Conservation (phyloP, 129 eudicot genomes). For the Saposhnikovia divaricata region DNA sequence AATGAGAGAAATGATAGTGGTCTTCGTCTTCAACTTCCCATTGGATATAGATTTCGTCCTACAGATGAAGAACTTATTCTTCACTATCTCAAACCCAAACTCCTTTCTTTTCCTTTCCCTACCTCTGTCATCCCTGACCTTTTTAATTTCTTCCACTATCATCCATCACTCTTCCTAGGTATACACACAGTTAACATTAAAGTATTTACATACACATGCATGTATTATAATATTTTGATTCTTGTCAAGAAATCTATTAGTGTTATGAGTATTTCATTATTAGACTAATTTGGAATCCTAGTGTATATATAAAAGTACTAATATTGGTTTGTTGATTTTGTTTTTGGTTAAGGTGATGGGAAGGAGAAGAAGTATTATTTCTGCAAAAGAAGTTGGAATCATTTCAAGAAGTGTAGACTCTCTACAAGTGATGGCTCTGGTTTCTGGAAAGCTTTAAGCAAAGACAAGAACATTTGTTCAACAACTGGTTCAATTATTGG, state of each 20-base stretch:
- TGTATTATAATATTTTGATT: too few relatives aligned
- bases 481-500: conserved; percentile 9
- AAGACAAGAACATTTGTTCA: conserved; percentile 12
- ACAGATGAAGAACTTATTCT: conserved; percentile 48
- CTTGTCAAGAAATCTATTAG: too few relatives aligned
- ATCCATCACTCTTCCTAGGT: conserved; percentile 30
- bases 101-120: conserved; percentile 28
- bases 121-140: conserved; percentile 34
- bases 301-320: neutral
- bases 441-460: conserved; percentile 17
- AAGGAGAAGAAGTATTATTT: conserved; percentile 26
- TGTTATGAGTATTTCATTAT: too few relatives aligned
- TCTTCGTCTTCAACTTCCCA: neutral
- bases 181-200: neutral
- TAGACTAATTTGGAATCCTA: too few relatives aligned
- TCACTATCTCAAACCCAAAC: conserved; percentile 35
- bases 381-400: conserved; percentile 16
- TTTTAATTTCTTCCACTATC: conserved; percentile 3
- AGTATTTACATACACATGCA: too few relatives aligned
- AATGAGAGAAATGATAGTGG: neutral
- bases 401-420: neutral
- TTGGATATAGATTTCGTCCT: conserved; percentile 40
- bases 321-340: neutral
- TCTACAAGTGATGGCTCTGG: conserved; percentile 18
- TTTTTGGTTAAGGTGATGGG: conserved; percentile 17